A percentile compares a stretch with the other conserved stretches of the same genome.
Conservation (phyloP, 1,139 yeast genomes). For the Scheffersomyces segobiensis region DNA sequence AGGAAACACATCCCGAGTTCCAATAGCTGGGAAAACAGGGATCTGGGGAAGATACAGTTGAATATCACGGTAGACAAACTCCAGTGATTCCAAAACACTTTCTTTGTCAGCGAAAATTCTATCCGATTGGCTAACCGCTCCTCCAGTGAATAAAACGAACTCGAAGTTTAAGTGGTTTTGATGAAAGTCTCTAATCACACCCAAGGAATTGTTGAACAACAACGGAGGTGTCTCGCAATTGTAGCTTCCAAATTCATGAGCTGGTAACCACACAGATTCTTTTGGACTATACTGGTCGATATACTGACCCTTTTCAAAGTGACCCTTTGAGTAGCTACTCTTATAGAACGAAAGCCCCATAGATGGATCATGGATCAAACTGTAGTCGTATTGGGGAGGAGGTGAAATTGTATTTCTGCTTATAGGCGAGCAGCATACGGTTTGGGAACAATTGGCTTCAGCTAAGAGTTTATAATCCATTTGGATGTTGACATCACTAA, state of each 20-base stretch:
- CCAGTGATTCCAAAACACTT: slow-evolving; percentile 12
- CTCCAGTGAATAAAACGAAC: slow-evolving; percentile 33
- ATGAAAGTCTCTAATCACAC: slow-evolving; percentile 22
- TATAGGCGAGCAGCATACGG: slow-evolving; percentile 25
- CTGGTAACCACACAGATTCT: slow-evolving; percentile 24
- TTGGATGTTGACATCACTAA: slow-evolving; percentile 29
- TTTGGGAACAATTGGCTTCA: slow-evolving; percentile 33
- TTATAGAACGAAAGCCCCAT: slow-evolving; percentile 22
- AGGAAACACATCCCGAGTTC: slow-evolving; percentile 29
- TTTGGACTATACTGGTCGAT: slow-evolving; percentile 17
- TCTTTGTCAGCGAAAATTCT: slow-evolving; percentile 17
- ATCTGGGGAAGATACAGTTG: slow-evolving; percentile 21
- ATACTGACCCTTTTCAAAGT: slow-evolving; percentile 24
- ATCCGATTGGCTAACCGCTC: slow-evolving; percentile 26
- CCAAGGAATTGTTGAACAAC: slow-evolving; percentile 28
- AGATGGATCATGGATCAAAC: slow-evolving; percentile 12
- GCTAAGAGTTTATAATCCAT: slow-evolving; percentile 22
- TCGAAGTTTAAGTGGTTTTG: slow-evolving; percentile 28
- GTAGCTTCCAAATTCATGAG: slow-evolving; percentile 33
- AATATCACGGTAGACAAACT: slow-evolving; percentile 20
- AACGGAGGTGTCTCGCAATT: slow-evolving; percentile 30
- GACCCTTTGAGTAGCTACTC: slow-evolving; percentile 21
- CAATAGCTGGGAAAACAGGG: slow-evolving; percentile 29
- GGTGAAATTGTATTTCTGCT: slow-evolving; percentile 17
- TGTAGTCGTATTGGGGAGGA: slow-evolving; percentile 16